Conservation (phyloP, 306 rosid species). For the Ormosia emarginata region DNA sequence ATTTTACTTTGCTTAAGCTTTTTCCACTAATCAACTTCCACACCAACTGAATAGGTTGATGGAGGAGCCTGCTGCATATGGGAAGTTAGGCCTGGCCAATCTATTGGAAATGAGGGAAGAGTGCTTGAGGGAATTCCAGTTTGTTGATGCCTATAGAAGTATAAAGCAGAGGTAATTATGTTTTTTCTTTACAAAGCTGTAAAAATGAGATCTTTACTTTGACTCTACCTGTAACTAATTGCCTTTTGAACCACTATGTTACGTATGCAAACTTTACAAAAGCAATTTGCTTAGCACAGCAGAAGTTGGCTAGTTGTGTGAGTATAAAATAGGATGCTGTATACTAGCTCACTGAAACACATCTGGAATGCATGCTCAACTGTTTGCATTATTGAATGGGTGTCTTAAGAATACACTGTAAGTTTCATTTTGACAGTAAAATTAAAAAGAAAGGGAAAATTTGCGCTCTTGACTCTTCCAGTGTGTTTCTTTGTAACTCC, state of each 20-base stretch:
- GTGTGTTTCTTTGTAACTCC: background rate
- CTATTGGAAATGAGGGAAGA: slow-evolving; percentile 97
- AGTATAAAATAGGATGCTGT: background rate
- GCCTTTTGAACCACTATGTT: background rate
- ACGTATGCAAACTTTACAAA: slow-evolving; percentile 4
- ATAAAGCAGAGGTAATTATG: slow-evolving; percentile 81
- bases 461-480: background rate
- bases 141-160: slow-evolving; percentile 89
- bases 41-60: slow-evolving; percentile 59
- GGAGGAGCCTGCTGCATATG: slow-evolving; percentile 98
- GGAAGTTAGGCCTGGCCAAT: slow-evolving; percentile 92
- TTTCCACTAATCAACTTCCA: slow-evolving; percentile 18
- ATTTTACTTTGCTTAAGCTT: background rate
- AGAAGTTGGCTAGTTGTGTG: slow-evolving; percentile 1
- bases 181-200: background rate
- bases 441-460: background rate
- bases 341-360: background rate
- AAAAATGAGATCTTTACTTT: background rate
- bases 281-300: background rate
- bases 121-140: slow-evolving; percentile 97
- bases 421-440: background rate
- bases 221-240: background rate
- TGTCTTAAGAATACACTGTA: background rate
- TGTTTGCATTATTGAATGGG: background rate
- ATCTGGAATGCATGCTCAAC: background rate